A percentile compares a stretch with the other conserved stretches of the same genome.
These are phyloP conservation scores for Kregervanrija delftensis DNA, from an alignment of 805 yeast genomes.

Conservation along the genomic window DNA sequence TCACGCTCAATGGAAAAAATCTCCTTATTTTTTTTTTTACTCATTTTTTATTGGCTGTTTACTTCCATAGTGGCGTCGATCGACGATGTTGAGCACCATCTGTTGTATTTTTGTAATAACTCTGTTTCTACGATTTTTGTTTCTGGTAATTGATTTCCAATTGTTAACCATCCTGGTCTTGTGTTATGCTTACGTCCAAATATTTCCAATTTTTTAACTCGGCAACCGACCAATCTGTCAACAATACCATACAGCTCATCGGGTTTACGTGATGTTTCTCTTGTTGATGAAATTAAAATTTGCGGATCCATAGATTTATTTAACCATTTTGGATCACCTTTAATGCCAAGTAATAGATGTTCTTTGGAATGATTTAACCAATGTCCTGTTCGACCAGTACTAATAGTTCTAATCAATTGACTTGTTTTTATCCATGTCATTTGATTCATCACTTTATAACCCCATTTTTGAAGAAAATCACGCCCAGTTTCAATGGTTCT, in stretches of 20 bases:
- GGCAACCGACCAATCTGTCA: slow-evolving; percentile 74
- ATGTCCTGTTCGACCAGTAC: slow-evolving; percentile 95
- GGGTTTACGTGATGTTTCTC: slow-evolving; percentile 89
- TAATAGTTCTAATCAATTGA: slow-evolving; percentile 80
- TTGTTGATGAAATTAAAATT: slow-evolving; percentile 69
- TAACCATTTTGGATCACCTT: slow-evolving; percentile 75
- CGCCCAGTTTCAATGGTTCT: slow-evolving; percentile 87
- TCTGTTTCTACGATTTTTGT: slow-evolving; percentile 52
- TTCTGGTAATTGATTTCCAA: slow-evolving; percentile 73
- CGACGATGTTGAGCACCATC: background rate
- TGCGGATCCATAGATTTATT: slow-evolving; percentile 64
- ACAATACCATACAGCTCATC: slow-evolving; percentile 83
- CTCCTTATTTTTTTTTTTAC: background rate
- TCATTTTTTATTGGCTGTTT: slow-evolving; percentile 2
- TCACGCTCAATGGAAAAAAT: no score
- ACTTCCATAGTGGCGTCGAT: slow-evolving; percentile 2
- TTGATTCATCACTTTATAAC: slow-evolving; percentile 72
- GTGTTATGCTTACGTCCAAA: slow-evolving; percentile 85
- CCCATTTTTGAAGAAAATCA: slow-evolving; percentile 72
- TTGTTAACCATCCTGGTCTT: slow-evolving; percentile 84
- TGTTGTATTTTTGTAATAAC: slow-evolving; percentile 26
- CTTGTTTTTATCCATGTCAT: slow-evolving; percentile 87
- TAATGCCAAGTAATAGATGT: slow-evolving; percentile 77
- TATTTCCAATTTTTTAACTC: slow-evolving; percentile 75
- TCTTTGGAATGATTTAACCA: slow-evolving; percentile 96